Conservation (phyloP, 805 yeast species). For the Metschnikowia vanudenii region DNA sequence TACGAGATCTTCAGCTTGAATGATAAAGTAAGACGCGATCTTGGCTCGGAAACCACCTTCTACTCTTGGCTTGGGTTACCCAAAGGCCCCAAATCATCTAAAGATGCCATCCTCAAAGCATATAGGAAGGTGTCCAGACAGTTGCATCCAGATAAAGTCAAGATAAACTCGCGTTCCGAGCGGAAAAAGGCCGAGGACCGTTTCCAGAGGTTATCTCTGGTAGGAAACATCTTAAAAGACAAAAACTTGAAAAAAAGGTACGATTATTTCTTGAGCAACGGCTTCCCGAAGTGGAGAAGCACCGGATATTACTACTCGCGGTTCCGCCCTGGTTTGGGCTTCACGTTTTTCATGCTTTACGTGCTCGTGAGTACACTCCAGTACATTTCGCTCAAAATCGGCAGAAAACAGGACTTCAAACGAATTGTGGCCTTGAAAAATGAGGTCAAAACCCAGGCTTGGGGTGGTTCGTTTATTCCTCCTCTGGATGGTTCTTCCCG, state of each 20-base stretch:
- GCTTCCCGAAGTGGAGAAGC: constrained; percentile 83
- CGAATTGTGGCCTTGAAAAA: constrained; percentile 52
- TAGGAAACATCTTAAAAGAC: constrained; percentile 68
- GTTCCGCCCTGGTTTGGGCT: constrained; percentile 63
- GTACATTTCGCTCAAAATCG: constrained; percentile 52
- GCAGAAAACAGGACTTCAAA: constrained; percentile 54
- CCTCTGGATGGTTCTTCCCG: constrained; percentile 51
- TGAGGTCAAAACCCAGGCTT: constrained; percentile 53
- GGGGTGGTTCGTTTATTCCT: constrained; percentile 51
- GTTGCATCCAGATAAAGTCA: constrained; percentile 82
- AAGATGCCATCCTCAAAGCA: constrained; percentile 58
- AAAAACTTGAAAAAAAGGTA: constrained; percentile 60
- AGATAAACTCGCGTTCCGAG: constrained; percentile 25
- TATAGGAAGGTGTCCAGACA: constrained; percentile 68
- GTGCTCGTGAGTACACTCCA: constrained; percentile 57
- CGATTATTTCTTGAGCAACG: constrained; percentile 77
- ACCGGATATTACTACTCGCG: constrained; percentile 62
- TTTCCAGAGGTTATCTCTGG: constrained; percentile 74
- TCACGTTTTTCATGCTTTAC: constrained; percentile 52
- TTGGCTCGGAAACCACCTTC: constrained; percentile 61
- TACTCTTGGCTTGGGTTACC: constrained; percentile 64
- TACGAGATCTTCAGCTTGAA: constrained; percentile 76
- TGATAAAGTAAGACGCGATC: constrained; percentile 58
- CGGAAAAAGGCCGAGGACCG: constrained; percentile 59
- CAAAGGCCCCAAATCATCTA: constrained; percentile 44